Conservation (phyloP, 768 basidiomycete genomes). For the Lanmaoa pseudosensibilis region DNA sequence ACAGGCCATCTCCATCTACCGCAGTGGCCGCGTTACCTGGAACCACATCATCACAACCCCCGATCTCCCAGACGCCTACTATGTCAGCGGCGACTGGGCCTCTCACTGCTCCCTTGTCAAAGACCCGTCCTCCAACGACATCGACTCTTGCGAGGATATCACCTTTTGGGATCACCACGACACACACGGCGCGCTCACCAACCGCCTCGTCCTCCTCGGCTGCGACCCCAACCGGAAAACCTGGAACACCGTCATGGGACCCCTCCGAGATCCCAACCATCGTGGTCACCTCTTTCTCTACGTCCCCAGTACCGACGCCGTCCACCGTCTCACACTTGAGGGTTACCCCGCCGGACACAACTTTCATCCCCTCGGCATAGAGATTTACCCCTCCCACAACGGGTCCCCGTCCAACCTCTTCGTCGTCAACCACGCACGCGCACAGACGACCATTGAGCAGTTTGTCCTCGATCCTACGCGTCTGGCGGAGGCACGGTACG, state of each 20-base stretch:
- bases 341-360: slow-evolving; percentile 57
- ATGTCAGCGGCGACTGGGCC: slow-evolving; percentile 48
- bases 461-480: slow-evolving; percentile 51
- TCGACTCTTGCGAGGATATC: slow-evolving; percentile 62
- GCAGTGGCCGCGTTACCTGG: slow-evolving; percentile 41
- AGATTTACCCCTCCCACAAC: slow-evolving; percentile 50
- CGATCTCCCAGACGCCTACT: slow-evolving; percentile 51
- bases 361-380: slow-evolving; percentile 74
- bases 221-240: slow-evolving; percentile 47
- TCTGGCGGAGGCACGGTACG: slow-evolving; percentile 47
- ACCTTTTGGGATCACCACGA: slow-evolving; percentile 62
- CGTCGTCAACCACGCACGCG: slow-evolving; percentile 66
- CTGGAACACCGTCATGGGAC: slow-evolving; percentile 82
- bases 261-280: slow-evolving; percentile 55
- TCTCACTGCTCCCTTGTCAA: slow-evolving; percentile 45
- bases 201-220: slow-evolving; percentile 45
- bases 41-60: slow-evolving; percentile 44
- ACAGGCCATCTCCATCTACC: slow-evolving; percentile 47
- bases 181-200: slow-evolving; percentile 35
- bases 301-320: slow-evolving; percentile 24
- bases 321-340: slow-evolving; percentile 44
- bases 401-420: slow-evolving; percentile 58
- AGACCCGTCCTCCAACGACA: slow-evolving; percentile 32
- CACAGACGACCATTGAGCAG: slow-evolving; percentile 64
- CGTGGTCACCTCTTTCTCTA: slow-evolving; percentile 66